Percentiles rank a stretch among this genome's conserved stretches.
These are phyloP conservation scores for Cardamine occulta DNA, from an alignment of 345 rosid species.

Conservation along the genomic window DNA sequence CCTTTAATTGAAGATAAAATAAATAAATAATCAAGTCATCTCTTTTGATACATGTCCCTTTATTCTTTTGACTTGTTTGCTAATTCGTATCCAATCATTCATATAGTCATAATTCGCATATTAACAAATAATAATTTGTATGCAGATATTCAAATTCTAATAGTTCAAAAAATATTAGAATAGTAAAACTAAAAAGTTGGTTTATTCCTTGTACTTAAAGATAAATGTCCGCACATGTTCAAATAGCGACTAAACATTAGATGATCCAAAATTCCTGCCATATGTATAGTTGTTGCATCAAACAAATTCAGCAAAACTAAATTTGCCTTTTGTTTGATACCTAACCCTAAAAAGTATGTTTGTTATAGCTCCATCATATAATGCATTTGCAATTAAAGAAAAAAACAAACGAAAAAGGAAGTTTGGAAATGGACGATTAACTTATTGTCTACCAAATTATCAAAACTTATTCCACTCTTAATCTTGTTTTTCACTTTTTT, in stretches of 20 bases:
- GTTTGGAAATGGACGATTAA: background rate
- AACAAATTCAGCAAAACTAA: background rate
- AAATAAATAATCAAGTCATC: background rate
- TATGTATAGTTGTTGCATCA: background rate
- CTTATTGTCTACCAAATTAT: no score
- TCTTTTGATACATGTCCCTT: slow-evolving; percentile 4
- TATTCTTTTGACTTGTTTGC: slow-evolving; percentile 23
- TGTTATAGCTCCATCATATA: background rate
- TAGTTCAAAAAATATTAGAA: background rate
- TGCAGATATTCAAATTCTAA: background rate
- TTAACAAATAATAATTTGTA: slow-evolving; percentile 5
- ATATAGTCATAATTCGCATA: slow-evolving; percentile 9
- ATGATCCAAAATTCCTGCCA: background rate
- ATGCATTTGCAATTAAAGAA: background rate
- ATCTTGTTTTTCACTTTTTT: no score
- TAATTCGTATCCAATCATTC: slow-evolving; percentile 13
- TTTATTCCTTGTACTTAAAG: background rate
- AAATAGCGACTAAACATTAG: background rate
- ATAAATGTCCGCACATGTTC: background rate
- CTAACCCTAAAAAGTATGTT: background rate
- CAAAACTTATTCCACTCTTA: no score
- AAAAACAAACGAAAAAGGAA: background rate
- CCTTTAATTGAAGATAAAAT: slow-evolving; percentile 4
- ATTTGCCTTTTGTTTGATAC: background rate
- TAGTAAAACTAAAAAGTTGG: background rate